Evolutionary conservation across 2,329 filamentous ascomycete species (phyloP), one percentile per base, ranked within the genome.

Genomic region (Aspergillus quadrilineatus): DNA sequence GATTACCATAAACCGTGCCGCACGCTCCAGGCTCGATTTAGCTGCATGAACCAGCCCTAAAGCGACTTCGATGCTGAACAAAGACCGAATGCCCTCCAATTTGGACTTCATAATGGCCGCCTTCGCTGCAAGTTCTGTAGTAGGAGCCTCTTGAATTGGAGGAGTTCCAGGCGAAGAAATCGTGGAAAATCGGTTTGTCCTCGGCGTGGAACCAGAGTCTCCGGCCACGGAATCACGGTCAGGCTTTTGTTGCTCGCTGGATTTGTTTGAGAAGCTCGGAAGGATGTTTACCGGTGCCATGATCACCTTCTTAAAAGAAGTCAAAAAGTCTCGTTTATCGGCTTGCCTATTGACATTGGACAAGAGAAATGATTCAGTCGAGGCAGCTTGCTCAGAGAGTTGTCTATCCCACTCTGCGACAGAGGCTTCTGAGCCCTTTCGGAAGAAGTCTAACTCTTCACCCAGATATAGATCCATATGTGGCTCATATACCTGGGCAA

Each of bases 281-380:
- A 97, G 79, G 7, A 92, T 93, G 51, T 90, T 96, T 48, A 99
- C 93, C 2, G 94, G 94, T 87, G 96, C 95, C 92, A 99, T 97
- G 62, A 99, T 90, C 7, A 99, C 94, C 73, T 97, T 97, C 70
- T 92, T 97, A 80, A 99, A 99, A 0, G 92, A 96, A 45, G 88
- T 94, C 59, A 99, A 72, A 67, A 99, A 99, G 71, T 99, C 94
- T 64, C 92, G 90, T 76, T 99, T 99, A 61, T 95, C 94, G 1
- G 92, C 94, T 71, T 96, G 92, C 28, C 94, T 85, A 69, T 93
- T 97, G 68, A 97, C 86, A 70, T 92, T 97, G 26, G 89, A 89
- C 93, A 97, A 97, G 76, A 92, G 94, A 69, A 95, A 96, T 0
- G 90, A 94, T 75, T 99, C 94, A 0, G 90, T 87, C 2, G 88